phyloP scores from a whole-genome alignment of 257 asterid genomes.

The Solanum pinnatisectum region DNA sequence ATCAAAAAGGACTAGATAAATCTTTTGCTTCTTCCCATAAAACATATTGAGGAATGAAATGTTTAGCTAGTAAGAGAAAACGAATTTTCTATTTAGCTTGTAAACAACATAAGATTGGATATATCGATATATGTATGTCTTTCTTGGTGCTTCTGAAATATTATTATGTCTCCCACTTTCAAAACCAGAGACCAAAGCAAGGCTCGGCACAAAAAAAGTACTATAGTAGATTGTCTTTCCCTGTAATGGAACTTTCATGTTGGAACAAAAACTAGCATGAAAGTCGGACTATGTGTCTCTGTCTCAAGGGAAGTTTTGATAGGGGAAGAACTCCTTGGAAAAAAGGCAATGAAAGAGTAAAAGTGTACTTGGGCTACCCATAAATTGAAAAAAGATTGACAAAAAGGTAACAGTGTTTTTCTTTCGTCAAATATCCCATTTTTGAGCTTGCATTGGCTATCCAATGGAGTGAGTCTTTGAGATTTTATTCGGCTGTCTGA shows the following conservation, averaged over 20 bases:
- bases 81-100: not conserved
- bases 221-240: not conserved
- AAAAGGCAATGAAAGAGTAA: not conserved
- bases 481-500: not conserved
- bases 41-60: not conserved
- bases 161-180: not conserved
- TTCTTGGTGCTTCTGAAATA: not conserved
- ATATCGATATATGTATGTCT: not conserved
- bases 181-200: not conserved
- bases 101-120: not conserved
- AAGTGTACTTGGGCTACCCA: not conserved
- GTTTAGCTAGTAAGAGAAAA: not conserved
- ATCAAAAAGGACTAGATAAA: not conserved
- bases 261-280: not conserved
- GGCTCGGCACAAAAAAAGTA: not conserved
- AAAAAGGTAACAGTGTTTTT: not conserved
- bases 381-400: not conserved
- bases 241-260: not conserved
- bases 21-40: not conserved
- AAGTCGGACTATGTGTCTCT: not conserved
- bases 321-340: not conserved
- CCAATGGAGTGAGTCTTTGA: not conserved
- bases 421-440: not conserved
- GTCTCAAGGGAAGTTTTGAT: not conserved
- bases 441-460: not conserved